Base-by-base conservation (phyloP, 176 grass and related monocot genomes). In the Tillandsia leiboldiana region DNA sequence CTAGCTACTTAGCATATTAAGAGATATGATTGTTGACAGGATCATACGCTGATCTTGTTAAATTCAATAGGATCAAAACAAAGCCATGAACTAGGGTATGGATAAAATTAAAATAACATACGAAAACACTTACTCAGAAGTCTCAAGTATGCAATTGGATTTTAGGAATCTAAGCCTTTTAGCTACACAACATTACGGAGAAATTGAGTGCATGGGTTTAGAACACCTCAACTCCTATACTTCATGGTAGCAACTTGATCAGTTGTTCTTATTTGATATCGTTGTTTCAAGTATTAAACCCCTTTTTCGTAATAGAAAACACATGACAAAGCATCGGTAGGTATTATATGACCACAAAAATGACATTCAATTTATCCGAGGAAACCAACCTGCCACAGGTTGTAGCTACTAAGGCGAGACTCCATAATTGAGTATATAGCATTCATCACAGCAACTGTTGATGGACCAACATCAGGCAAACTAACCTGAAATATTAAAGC, bases 371-470 rank as follows among this genome's bases (percentile, higher is more conserved):
- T 72, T 14, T 48, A 26, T 78, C 70, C 6, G 7, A 15, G 15
- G 64, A 12, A 70, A 71, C 64, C 72, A 67, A 96, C 93, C 93
- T 96, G 93, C 93, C 93, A 96, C 81, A 96, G 79, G 81, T 92
- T 96, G 78, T 91, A 85, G 24, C 79, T 76, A 49, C 79, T 65
- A 71, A 78, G 26, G 64, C 64, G 24, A 66, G 70, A 68, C 70
- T 92, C 53, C 88, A 87, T 84, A 76, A 77, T 83, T 28, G 51
- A 64, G 42, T 87, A 90, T 66, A 85, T 81, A 22, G 66, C 22
- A 51, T 85, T 87, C 88, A 96, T 96, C 48, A 89, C 70, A 69
- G 72, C 52, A 71, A 83, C 33, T 75, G 81, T 96, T 74, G 81
- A 66, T 67, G 76, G 72, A 13, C 88, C 83, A 62, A 84, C 82